A percentile compares a stretch with the other conserved stretches of the same genome.
phyloP scores from a whole-genome alignment of 768 basidiomycete genomes.

The Leccinum truebloodii region DNA sequence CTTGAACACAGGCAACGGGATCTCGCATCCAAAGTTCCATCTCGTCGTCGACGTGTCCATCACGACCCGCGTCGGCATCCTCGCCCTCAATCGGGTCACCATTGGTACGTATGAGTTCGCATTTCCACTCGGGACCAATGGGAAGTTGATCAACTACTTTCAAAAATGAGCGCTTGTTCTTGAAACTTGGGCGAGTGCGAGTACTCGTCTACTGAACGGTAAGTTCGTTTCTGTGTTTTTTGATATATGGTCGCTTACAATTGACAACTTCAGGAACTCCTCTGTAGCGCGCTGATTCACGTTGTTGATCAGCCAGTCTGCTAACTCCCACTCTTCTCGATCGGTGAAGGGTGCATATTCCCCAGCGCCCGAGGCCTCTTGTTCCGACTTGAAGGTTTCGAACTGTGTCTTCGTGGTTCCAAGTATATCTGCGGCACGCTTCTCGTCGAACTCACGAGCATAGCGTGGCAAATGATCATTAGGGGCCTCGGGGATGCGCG shows the following conservation, averaged over 20 bases:
- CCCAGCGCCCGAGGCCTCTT: background rate
- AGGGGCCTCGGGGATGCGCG: too few species aligned
- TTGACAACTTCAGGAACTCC: background rate
- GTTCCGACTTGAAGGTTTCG: background rate
- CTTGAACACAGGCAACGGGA: too few species aligned
- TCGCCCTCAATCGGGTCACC: too few species aligned
- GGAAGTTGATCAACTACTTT: too few species aligned
- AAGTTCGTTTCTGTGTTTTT: too few species aligned
- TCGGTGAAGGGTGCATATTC: background rate
- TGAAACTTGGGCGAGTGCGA: background rate
- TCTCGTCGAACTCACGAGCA: background rate
- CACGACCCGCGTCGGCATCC: too few species aligned
- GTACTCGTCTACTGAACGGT: background rate
- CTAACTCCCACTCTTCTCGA: background rate
- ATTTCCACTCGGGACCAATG: too few species aligned
- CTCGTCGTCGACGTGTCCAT: too few species aligned
- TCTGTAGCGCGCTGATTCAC: background rate
- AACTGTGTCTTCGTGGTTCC: background rate
- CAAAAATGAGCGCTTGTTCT: too few species aligned
- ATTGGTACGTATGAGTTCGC: too few species aligned
- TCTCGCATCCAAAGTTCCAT: too few species aligned
- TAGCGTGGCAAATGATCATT: background rate
- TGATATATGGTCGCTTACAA: background rate
- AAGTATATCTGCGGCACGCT: background rate
- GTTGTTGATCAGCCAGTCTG: background rate